Conservation (phyloP, 352 stramenopile species). For the Bremia lactucae region DNA sequence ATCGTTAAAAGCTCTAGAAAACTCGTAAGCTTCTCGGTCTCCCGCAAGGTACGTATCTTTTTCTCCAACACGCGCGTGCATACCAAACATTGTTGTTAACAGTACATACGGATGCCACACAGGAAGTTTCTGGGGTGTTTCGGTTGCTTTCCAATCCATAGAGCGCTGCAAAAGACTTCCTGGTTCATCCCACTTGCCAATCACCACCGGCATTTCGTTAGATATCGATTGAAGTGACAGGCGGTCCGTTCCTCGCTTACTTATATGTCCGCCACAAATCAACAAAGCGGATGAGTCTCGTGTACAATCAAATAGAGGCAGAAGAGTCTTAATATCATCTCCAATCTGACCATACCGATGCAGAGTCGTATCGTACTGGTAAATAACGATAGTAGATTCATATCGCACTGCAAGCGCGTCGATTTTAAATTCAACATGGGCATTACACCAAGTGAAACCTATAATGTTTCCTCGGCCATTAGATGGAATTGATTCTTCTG, state of each 20-base stretch:
- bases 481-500: conserved; percentile 55
- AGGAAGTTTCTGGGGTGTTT: conserved; percentile 62
- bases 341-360: conserved; percentile 53
- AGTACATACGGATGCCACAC: conserved; percentile 81
- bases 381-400: conserved; percentile 53
- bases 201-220: conserved; percentile 69
- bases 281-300: conserved; percentile 71
- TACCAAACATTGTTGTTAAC: conserved; percentile 74
- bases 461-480: conserved; percentile 42
- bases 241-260: conserved; percentile 7
- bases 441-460: conserved; percentile 70
- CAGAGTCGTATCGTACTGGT: conserved; percentile 60
- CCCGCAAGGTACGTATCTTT: conserved; percentile 66
- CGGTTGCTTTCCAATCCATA: conserved; percentile 71
- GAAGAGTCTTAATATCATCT: conserved; percentile 39
- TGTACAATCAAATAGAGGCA: conserved; percentile 71
- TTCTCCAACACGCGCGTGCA: conserved; percentile 71
- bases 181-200: conserved; percentile 77
- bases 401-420: conserved; percentile 71
- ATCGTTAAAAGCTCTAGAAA: conserved; percentile 65
- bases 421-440: conserved; percentile 79
- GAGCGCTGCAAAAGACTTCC: conserved; percentile 51
- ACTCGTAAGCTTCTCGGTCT: conserved; percentile 48
- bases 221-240: conserved; percentile 17
- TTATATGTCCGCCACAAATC: conserved; percentile 45